Evolutionary conservation across 495 filamentous ascomycete genomes (phyloP).

Genomic region (Aspergillus haitiensis): DNA sequence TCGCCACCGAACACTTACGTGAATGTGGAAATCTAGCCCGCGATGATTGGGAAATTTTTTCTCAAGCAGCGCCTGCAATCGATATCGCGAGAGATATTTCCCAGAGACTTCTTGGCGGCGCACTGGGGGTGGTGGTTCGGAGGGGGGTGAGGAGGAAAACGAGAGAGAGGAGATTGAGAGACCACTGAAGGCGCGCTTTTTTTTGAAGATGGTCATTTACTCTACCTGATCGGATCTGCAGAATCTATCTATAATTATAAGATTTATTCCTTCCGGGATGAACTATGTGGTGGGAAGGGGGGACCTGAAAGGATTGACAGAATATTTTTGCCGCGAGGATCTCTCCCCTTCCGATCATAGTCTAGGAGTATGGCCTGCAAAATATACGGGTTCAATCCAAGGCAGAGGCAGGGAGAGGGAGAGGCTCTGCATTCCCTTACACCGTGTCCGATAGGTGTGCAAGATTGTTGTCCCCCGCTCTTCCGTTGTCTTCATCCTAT

Average conservation of each 20-base stretch:
- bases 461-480: background rate
- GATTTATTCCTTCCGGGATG: background rate
- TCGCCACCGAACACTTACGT: constrained; percentile 13
- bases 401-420: background rate
- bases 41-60: constrained; percentile 34
- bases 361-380: background rate
- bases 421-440: constrained; percentile 14
- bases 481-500: constrained; percentile 2
- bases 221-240: too few relatives aligned
- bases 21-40: constrained; percentile 36
- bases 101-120: constrained; percentile 15
- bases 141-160: constrained; percentile 10
- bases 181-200: constrained; percentile 3
- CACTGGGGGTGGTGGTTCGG: background rate
- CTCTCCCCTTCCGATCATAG: constrained; percentile 5
- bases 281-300: background rate
- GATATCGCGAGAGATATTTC: constrained; percentile 35
- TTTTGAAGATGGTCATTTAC: constrained; percentile 12
- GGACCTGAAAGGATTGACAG: background rate
- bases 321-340: constrained; percentile 1
- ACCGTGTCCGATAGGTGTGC: background rate
- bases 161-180: background rate
- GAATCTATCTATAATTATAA: constrained; percentile 9
- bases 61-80: constrained; percentile 34
- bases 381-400: constrained; percentile 8